Conservation (phyloP, 2,329 filamentous ascomycete genomes). For the Emmonsia crescens region DNA sequence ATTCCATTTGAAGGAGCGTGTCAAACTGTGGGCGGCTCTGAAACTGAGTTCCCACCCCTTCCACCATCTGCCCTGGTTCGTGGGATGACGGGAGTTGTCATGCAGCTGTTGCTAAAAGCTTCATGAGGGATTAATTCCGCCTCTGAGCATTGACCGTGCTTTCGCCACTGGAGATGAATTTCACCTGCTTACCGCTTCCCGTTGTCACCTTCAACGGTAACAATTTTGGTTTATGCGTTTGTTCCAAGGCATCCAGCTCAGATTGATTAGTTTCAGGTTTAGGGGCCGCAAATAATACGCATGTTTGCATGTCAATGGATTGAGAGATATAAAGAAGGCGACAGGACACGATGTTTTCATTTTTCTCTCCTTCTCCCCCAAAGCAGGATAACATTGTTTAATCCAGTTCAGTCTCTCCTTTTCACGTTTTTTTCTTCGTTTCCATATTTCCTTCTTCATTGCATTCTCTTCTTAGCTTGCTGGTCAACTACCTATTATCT, state of each 20-base stretch:
- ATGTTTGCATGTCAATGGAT: neutral
- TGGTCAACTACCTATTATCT: neutral
- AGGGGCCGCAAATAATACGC: neutral
- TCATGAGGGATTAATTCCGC: neutral
- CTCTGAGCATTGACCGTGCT: neutral
- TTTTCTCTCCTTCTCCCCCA: neutral
- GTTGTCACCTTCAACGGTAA: neutral
- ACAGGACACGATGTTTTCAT: neutral
- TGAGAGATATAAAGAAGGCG: conserved; percentile 12
- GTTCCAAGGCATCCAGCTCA: neutral
- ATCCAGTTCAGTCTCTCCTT: neutral
- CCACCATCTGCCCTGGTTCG: neutral
- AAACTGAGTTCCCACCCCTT: neutral
- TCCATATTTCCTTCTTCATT: neutral
- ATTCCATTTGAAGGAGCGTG: neutral
- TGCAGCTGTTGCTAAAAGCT: neutral
- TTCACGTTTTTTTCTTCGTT: neutral
- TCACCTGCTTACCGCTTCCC: neutral
- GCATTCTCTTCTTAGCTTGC: neutral
- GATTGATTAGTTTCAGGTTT: neutral
- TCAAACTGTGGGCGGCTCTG: neutral
- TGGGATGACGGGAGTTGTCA: neutral
- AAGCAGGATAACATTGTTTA: neutral
- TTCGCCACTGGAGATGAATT: neutral
- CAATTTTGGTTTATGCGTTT: neutral